Evolutionary conservation across 73 alveolate genomes (phyloP).

Genomic region (Tetrahymena elliotti): DNA sequence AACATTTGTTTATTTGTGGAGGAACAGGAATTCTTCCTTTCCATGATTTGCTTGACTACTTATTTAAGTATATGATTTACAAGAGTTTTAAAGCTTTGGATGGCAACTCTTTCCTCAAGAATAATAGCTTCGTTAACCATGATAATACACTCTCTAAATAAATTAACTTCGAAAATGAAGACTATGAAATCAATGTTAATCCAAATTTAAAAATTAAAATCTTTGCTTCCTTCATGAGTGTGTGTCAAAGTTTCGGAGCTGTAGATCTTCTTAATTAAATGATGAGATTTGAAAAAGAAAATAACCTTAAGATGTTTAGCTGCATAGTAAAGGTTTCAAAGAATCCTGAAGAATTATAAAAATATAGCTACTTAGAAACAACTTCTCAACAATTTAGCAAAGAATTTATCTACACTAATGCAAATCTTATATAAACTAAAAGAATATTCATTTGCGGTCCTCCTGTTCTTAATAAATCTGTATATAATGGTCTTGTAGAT

Average conservation of each 20-base stretch:
- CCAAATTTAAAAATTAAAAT: not conserved
- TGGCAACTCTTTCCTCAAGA: not conserved
- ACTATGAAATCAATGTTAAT: not conserved
- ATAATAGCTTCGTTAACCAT: not conserved
- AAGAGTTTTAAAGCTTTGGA: not conserved
- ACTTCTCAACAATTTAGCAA: not conserved
- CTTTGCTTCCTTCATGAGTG: not conserved
- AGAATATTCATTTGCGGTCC: not conserved
- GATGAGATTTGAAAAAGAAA: not conserved
- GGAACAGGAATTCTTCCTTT: slow-evolving; percentile 40
- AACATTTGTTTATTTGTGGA: slow-evolving; percentile 21
- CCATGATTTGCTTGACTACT: slow-evolving; percentile 21
- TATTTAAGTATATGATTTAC: not conserved
- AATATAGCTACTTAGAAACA: not conserved
- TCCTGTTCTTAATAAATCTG: not conserved
- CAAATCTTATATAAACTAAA: not conserved
- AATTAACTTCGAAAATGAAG: not conserved
- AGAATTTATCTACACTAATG: not conserved
- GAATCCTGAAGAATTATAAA: not conserved
- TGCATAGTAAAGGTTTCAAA: not conserved
- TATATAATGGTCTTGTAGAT: not conserved
- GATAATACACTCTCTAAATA: not conserved
- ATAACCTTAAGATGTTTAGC: not conserved
- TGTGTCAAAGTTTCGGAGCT: not conserved
- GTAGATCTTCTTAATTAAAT: not conserved